These are phyloP conservation scores for Elasticomyces elasticus DNA, from an alignment of 495 filamentous ascomycete genomes.

Conservation along the genomic window DNA sequence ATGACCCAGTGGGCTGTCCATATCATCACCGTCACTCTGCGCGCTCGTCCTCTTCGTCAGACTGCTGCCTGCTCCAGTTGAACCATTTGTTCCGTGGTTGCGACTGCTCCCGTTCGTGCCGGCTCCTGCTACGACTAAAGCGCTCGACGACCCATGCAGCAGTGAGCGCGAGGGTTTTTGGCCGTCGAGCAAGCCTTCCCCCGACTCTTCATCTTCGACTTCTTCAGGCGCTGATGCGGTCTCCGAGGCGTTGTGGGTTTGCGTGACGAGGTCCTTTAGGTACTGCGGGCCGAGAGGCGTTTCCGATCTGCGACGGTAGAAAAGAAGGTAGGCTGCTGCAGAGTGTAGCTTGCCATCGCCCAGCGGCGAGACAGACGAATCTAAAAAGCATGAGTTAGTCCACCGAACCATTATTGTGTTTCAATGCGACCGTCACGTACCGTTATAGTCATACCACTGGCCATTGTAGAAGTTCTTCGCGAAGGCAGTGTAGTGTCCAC, in stretches of 20 bases:
- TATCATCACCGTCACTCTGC: background rate
- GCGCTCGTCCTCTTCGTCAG: constrained; percentile 14
- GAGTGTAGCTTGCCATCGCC: constrained; percentile 49
- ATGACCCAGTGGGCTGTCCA: background rate
- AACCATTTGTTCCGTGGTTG: constrained; percentile 9
- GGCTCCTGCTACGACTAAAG: constrained; percentile 27
- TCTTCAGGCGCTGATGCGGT: constrained; percentile 23
- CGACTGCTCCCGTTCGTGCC: constrained; percentile 14
- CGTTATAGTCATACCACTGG: constrained; percentile 92
- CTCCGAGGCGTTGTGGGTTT: constrained; percentile 39
- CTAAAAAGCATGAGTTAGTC: constrained; percentile 35
- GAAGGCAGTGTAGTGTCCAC: constrained; percentile 91
- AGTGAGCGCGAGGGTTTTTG: constrained; percentile 21
- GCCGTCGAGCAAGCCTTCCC: constrained; percentile 25
- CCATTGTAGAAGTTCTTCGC: constrained; percentile 81
- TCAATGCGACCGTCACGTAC: too few species aligned
- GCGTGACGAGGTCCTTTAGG: constrained; percentile 58
- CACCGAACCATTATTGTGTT: too few species aligned
- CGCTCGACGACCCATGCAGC: constrained; percentile 33
- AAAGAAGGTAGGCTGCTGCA: constrained; percentile 76
- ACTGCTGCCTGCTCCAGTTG: constrained; percentile 14
- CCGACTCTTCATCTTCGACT: constrained; percentile 16
- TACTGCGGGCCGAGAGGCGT: constrained; percentile 64
- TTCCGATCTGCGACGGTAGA: constrained; percentile 80
- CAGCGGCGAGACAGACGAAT: constrained; percentile 49